phyloP scores from a whole-genome alignment of 2,329 filamentous ascomycete genomes.

The Fusarium cicatricum region DNA sequence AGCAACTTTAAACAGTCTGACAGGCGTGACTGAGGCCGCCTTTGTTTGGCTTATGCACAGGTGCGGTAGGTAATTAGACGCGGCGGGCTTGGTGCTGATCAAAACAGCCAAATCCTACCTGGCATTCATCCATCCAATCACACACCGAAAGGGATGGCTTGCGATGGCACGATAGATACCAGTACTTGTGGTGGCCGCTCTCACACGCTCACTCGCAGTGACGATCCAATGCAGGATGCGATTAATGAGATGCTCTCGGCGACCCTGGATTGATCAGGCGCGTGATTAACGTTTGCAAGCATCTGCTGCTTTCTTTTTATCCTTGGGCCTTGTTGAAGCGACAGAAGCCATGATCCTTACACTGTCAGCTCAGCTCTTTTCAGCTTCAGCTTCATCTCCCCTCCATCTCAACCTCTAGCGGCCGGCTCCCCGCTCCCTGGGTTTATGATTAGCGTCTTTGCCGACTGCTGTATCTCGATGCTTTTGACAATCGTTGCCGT shows the following conservation, averaged over 20 bases:
- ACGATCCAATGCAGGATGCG: slow-evolving; percentile 12
- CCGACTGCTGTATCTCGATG: slow-evolving; percentile 31
- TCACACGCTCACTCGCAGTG: slow-evolving; percentile 29
- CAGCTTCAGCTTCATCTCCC: neutral
- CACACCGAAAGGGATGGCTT: slow-evolving; percentile 8
- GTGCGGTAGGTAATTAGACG: slow-evolving; percentile 10
- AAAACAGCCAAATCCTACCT: slow-evolving; percentile 19
- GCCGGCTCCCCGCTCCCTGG: no score
- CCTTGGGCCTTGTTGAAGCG: neutral
- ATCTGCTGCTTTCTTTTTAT: slow-evolving; percentile 20
- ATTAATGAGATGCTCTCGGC: neutral
- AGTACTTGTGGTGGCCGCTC: no score
- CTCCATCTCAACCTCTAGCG: no score
- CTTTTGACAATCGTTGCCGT: slow-evolving; percentile 14
- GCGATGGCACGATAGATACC: no score
- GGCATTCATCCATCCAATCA: slow-evolving; percentile 22
- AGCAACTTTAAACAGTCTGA: slow-evolving; percentile 1
- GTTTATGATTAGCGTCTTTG: neutral
- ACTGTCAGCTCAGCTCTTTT: neutral
- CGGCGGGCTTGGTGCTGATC: slow-evolving; percentile 18
- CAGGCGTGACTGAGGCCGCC: slow-evolving; percentile 1
- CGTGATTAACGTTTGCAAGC: neutral
- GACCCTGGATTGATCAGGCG: neutral
- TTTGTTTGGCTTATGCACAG: slow-evolving; percentile 14
- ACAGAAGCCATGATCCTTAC: neutral